Conservation (phyloP, 1,139 yeast genomes). For the Lodderomyces elongisporus region DNA sequence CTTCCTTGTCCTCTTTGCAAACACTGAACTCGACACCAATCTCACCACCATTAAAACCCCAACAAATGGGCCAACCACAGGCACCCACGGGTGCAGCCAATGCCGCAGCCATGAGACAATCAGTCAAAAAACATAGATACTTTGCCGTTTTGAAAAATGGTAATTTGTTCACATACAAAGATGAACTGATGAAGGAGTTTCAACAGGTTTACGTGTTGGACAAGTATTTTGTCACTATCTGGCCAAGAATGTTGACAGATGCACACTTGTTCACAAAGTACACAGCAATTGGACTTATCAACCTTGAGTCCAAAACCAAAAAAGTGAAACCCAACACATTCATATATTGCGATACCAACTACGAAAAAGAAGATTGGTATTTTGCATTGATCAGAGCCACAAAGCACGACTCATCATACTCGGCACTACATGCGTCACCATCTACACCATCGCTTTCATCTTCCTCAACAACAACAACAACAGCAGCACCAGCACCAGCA, state of each 20-base stretch:
- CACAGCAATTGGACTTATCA: constrained; percentile 70
- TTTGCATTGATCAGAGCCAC: constrained; percentile 77
- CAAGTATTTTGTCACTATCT: constrained; percentile 66
- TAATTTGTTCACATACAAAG: constrained; percentile 73
- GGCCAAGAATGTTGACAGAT: constrained; percentile 77
- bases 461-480: neutral
- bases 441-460: neutral
- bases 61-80: constrained; percentile 5
- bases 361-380: constrained; percentile 90
- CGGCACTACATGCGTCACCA: neutral
- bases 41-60: constrained; percentile 3
- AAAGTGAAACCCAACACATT: constrained; percentile 23
- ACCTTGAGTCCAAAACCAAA: constrained; percentile 9
- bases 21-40: neutral
- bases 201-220: constrained; percentile 76
- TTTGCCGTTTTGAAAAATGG: constrained; percentile 77
- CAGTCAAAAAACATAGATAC: constrained; percentile 53
- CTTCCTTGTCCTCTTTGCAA: constrained; percentile 4
- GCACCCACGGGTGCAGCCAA: constrained; percentile 4
- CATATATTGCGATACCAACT: constrained; percentile 70
- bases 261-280: constrained; percentile 75
- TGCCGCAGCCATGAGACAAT: constrained; percentile 8
- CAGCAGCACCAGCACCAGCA: neutral
- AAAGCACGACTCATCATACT: constrained; percentile 21
- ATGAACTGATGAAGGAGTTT: constrained; percentile 60